These are phyloP conservation scores for Nannochloropsis salina DNA, from an alignment of 108 stramenopile genomes.

Conservation along the genomic window DNA sequence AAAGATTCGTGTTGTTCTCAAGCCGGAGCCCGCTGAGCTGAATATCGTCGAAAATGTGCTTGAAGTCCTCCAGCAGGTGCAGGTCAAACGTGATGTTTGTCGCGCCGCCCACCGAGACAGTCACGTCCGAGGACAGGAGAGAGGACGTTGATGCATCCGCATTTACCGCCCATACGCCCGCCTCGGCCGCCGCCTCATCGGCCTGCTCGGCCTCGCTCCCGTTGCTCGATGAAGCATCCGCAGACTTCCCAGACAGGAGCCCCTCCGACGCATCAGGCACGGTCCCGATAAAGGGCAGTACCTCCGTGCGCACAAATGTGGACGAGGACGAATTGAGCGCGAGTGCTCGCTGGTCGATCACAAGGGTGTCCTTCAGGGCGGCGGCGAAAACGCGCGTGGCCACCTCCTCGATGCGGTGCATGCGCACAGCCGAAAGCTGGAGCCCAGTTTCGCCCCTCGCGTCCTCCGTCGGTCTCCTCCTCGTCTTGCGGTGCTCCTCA, in stretches of 20 bases:
- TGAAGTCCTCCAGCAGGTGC: slow-evolving; percentile 18
- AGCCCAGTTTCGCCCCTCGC: not conserved
- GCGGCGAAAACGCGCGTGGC: not conserved
- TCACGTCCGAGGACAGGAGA: slow-evolving; percentile 13
- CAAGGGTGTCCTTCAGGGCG: not conserved
- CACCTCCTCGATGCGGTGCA: slow-evolving; percentile 11
- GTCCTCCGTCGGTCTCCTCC: not conserved
- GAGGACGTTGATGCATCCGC: not conserved
- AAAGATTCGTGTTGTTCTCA: slow-evolving; percentile 35
- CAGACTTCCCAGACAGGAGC: not conserved
- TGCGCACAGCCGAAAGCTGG: not conserved
- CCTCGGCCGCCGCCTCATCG: not conserved
- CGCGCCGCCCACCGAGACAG: not conserved
- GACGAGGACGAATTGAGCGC: not conserved
- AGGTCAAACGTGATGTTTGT: not conserved
- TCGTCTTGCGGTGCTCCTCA: not conserved
- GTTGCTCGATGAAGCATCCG: not conserved
- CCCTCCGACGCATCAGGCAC: not conserved
- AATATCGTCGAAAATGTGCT: slow-evolving; percentile 34
- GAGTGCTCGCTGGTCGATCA: slow-evolving; percentile 6
- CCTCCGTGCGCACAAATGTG: not conserved
- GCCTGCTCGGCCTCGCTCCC: not conserved
- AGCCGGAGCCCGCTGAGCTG: slow-evolving; percentile 17
- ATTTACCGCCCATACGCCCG: not conserved
- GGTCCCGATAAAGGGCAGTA: slow-evolving; percentile 19